Evolutionary conservation across 169 alveolate species (phyloP).

Genomic region (Plasmodium reichenowi): DNA sequence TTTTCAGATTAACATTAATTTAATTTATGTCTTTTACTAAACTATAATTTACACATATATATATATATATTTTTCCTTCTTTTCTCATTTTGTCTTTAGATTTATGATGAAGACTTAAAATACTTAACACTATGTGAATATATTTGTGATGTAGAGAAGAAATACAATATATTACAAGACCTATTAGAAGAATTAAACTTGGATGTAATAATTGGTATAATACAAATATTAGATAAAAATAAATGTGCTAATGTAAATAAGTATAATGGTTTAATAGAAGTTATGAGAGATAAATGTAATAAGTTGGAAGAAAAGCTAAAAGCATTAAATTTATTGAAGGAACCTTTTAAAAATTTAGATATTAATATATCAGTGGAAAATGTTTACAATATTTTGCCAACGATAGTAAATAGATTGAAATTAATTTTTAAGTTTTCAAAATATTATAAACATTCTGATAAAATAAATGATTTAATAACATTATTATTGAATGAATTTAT

Average conservation of each 20-base stretch:
- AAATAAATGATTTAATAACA: slow-evolving; percentile 62
- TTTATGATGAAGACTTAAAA: slow-evolving; percentile 33
- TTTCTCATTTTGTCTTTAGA: slow-evolving; percentile 9
- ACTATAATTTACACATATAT: background rate
- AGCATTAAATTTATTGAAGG: slow-evolving; percentile 63
- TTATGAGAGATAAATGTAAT: slow-evolving; percentile 50
- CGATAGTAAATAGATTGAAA: slow-evolving; percentile 60
- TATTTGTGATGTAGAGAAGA: slow-evolving; percentile 57
- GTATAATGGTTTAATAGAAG: slow-evolving; percentile 17
- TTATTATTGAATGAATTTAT: slow-evolving; percentile 63
- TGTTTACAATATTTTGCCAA: slow-evolving; percentile 61
- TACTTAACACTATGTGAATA: slow-evolving; percentile 66
- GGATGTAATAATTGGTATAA: slow-evolving; percentile 27
- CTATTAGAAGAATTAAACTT: slow-evolving; percentile 57
- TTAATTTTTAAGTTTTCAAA: slow-evolving; percentile 62
- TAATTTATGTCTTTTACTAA: background rate
- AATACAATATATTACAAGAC: slow-evolving; percentile 54
- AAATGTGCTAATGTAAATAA: slow-evolving; percentile 58
- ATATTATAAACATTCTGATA: slow-evolving; percentile 60
- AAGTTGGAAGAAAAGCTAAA: slow-evolving; percentile 57
- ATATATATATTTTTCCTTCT: background rate
- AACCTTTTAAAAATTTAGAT: slow-evolving; percentile 58
- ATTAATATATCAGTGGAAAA: slow-evolving; percentile 31
- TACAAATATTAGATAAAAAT: slow-evolving; percentile 32
- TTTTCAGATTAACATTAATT: too few species aligned